These are phyloP conservation scores for Suillus lakei DNA, from an alignment of 768 basidiomycete genomes.

Conservation along the genomic window DNA sequence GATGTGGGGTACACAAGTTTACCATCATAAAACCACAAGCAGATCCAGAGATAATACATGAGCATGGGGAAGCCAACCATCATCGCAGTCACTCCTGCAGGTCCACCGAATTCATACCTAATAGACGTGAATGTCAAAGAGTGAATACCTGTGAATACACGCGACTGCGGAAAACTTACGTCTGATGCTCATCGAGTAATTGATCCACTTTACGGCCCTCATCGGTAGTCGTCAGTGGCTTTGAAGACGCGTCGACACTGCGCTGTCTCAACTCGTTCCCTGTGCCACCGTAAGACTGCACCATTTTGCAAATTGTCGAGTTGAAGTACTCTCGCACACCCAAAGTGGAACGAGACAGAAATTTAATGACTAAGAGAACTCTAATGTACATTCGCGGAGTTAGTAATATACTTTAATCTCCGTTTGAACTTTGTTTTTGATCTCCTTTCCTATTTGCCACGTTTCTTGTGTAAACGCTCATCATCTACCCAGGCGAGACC, in stretches of 20 bases:
- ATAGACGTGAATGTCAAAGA: conserved; percentile 1
- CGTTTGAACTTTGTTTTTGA: conserved; percentile 17
- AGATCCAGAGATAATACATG: conserved; percentile 99
- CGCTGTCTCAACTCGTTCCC: conserved; percentile 35
- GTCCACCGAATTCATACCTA: conserved; percentile 97
- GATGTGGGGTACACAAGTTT: conserved; percentile 72
- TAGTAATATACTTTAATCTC: conserved; percentile 21
- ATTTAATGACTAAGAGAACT: not conserved
- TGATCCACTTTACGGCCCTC: conserved; percentile 78
- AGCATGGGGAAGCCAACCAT: conserved; percentile 93
- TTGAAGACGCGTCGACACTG: conserved; percentile 18
- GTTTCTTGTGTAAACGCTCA: conserved; percentile 3
- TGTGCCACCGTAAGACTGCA: conserved; percentile 31
- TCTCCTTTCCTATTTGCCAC: conserved; percentile 15
- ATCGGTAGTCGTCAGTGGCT: conserved; percentile 53
- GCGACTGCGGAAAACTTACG: conserved; percentile 40
- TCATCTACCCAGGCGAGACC: conserved; percentile 5
- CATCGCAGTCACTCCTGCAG: conserved; percentile 87
- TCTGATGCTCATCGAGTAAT: conserved; percentile 70
- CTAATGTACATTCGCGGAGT: conserved; percentile 16
- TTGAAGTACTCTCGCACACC: not conserved
- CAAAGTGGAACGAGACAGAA: conserved; percentile 19
- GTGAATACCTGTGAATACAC: not conserved
- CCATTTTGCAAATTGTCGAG: conserved; percentile 24
- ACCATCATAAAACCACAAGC: conserved; percentile 95